A percentile compares a stretch with the other conserved stretches of the same genome.
Conservation (phyloP, 345 rosid genomes). For the Barbarea vulgaris region DNA sequence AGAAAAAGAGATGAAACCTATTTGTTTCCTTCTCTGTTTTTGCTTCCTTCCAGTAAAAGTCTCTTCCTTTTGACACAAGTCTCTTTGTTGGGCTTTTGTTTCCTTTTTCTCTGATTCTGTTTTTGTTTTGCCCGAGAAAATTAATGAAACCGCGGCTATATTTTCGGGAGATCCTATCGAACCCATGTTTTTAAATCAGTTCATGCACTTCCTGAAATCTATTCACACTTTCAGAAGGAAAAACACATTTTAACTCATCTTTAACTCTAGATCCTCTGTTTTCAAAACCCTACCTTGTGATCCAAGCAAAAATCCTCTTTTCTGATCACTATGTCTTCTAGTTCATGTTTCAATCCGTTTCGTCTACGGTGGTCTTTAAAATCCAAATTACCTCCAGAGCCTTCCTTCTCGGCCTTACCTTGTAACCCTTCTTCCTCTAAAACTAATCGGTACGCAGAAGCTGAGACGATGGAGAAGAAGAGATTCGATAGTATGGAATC, state of each 20-base stretch:
- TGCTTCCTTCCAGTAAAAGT: slow-evolving; percentile 33
- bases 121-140: slow-evolving; percentile 20
- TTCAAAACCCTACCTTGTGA: slow-evolving; percentile 23
- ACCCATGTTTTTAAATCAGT: slow-evolving; percentile 93
- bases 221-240: slow-evolving; percentile 92
- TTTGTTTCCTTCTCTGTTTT: slow-evolving; percentile 27
- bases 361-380: slow-evolving; percentile 58
- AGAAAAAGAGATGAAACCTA: slow-evolving; percentile 46
- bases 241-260: slow-evolving; percentile 43
- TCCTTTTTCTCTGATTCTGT: slow-evolving; percentile 34
- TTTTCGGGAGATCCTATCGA: slow-evolving; percentile 42
- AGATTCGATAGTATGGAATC: slow-evolving; percentile 96
- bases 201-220: slow-evolving; percentile 95
- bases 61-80: slow-evolving; percentile 36
- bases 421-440: slow-evolving; percentile 62
- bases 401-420: slow-evolving; percentile 7
- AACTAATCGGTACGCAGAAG: slow-evolving; percentile 50
- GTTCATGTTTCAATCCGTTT: slow-evolving; percentile 76
- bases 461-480: slow-evolving; percentile 81
- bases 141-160: slow-evolving; percentile 59
- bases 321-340: slow-evolving; percentile 55
- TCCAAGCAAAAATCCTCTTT: slow-evolving; percentile 3
- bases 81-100: background rate
- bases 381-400: slow-evolving; percentile 45
- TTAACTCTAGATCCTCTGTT: slow-evolving; percentile 28